Conservation (phyloP, 176 grass and related monocot genomes). For the Avena atlantica region DNA sequence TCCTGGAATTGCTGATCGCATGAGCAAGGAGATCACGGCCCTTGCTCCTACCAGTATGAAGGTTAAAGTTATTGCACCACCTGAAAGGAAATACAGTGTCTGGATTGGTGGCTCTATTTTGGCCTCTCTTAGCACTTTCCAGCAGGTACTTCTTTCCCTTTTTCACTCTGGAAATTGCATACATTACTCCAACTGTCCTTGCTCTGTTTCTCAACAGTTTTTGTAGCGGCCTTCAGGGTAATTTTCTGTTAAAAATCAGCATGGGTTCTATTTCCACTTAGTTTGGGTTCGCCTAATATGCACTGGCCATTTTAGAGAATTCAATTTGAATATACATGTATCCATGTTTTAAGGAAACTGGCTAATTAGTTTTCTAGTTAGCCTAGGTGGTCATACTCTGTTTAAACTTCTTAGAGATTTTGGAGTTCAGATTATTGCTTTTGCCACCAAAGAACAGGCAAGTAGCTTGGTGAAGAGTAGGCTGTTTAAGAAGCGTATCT, state of each 20-base stretch:
- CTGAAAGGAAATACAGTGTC: conserved; percentile 87
- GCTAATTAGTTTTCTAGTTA: background rate
- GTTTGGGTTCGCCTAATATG: background rate
- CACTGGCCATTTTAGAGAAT: background rate
- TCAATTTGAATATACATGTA: background rate
- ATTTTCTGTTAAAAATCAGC: background rate
- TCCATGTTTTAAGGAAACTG: background rate
- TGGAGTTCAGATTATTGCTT: background rate
- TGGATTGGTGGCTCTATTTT: conserved; percentile 95
- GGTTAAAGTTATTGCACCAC: conserved; percentile 86
- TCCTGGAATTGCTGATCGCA: conserved; percentile 80
- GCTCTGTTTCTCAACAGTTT: background rate
- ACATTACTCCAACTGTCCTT: background rate
- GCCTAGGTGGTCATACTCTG: background rate
- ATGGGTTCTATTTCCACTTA: background rate
- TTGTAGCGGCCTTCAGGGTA: background rate
- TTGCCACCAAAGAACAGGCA: background rate
- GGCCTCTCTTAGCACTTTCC: conserved; percentile 83
- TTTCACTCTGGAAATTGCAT: background rate
- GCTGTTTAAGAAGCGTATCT: background rate
- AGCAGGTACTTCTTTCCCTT: conserved; percentile 59
- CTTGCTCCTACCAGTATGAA: conserved; percentile 88
- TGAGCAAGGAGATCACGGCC: conserved; percentile 83
- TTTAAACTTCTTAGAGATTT: background rate
- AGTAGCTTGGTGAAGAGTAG: background rate